Percentiles rank a stretch among this genome's conserved stretches.
Evolutionary conservation across 768 basidiomycete genomes (phyloP).

Genomic region (Pleurotus giganteus): DNA sequence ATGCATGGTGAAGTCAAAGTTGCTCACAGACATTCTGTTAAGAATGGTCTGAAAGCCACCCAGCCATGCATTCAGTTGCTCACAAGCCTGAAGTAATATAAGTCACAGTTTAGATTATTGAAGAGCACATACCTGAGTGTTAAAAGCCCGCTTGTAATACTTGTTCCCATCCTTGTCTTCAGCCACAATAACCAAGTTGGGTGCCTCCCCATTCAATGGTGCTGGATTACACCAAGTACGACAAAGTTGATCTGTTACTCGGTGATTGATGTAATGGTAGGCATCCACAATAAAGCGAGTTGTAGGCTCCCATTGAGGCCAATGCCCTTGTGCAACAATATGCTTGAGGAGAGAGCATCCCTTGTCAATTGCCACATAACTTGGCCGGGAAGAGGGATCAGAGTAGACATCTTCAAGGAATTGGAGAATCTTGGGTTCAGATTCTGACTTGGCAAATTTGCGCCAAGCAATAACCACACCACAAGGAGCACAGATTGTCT

Average conservation of each 20-base stretch:
- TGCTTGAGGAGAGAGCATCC: conserved; percentile 17
- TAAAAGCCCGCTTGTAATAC: not conserved
- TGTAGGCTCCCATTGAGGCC: conserved; percentile 12
- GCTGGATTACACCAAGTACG: conserved; percentile 28
- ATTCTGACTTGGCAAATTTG: too few species aligned
- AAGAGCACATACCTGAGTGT: too few species aligned
- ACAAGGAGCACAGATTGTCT: too few species aligned
- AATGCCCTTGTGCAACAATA: conserved; percentile 9
- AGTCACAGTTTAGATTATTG: too few species aligned
- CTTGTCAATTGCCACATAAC: too few species aligned
- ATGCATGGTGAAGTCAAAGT: conserved; percentile 16
- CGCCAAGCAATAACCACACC: too few species aligned
- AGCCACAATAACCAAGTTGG: too few species aligned
- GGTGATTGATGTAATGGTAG: conserved; percentile 24
- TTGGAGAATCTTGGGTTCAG: conserved; percentile 16
- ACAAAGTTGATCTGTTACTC: conserved; percentile 23
- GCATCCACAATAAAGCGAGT: conserved; percentile 23
- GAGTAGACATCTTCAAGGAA: conserved; percentile 21
- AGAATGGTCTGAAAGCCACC: conserved; percentile 29
- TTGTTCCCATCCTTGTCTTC: conserved; percentile 11
- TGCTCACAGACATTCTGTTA: conserved; percentile 21
- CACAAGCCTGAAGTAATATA: too few species aligned
- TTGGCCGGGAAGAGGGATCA: conserved; percentile 14
- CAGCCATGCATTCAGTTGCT: conserved; percentile 27
- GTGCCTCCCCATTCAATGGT: conserved; percentile 25